Evolutionary conservation across 352 stramenopile species (phyloP).

Genomic region (Phytophthora pisi): DNA sequence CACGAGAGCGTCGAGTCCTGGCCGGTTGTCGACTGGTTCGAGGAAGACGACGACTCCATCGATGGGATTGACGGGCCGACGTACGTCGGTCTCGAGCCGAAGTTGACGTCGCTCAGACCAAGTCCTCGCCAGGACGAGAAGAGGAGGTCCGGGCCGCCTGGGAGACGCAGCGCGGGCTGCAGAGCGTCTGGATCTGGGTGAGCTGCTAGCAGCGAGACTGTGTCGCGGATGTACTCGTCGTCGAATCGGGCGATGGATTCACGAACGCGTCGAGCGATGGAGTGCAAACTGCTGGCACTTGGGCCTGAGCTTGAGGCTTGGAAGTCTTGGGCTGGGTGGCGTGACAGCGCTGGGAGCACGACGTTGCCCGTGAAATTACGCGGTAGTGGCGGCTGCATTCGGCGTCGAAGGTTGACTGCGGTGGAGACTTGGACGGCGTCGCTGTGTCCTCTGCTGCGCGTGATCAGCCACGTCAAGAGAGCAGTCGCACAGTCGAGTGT

Average conservation of each 20-base stretch:
- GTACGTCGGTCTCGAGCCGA: slow-evolving; percentile 12
- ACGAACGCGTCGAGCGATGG: slow-evolving; percentile 6
- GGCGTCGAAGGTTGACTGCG: slow-evolving; percentile 15
- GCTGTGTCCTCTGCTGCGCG: slow-evolving; percentile 8
- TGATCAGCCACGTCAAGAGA: slow-evolving; percentile 15
- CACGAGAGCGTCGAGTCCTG: slow-evolving; percentile 10
- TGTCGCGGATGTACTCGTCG: slow-evolving; percentile 18
- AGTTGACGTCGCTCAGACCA: slow-evolving; percentile 12
- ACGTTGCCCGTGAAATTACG: slow-evolving; percentile 13
- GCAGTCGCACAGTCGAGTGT: slow-evolving; percentile 19
- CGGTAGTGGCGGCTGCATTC: slow-evolving; percentile 3
- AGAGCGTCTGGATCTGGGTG: background rate
- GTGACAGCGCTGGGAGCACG: slow-evolving; percentile 13
- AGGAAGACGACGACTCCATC: slow-evolving; percentile 23
- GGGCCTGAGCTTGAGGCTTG: background rate
- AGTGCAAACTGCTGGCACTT: background rate
- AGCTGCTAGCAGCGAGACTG: slow-evolving; percentile 9
- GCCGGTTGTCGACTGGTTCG: background rate
- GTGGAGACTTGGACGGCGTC: slow-evolving; percentile 11
- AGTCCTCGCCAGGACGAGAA: slow-evolving; percentile 23
- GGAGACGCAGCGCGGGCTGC: slow-evolving; percentile 2
- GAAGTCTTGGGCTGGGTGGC: slow-evolving; percentile 3
- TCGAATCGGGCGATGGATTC: slow-evolving; percentile 10
- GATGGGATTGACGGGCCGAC: background rate
- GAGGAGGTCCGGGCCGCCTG: slow-evolving; percentile 12